Percentiles rank a stretch among this genome's conserved stretches.
Conservation (phyloP, 177 flowering plant genomes). For the Vitis hybrid region DNA sequence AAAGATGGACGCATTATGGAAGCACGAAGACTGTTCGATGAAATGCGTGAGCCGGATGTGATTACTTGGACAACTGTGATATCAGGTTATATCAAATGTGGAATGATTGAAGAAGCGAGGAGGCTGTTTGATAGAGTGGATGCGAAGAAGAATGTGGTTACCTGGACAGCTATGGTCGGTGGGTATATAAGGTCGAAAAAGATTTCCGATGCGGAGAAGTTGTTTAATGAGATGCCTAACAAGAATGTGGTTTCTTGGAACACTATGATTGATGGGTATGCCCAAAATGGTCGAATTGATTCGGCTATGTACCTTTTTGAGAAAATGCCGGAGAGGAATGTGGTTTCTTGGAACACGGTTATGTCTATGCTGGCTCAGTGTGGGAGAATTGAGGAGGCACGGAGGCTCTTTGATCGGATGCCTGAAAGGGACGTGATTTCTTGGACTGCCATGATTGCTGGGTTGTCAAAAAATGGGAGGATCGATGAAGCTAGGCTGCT, state of each 20-base stretch:
- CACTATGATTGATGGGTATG: constrained; percentile 41
- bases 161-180: constrained; percentile 38
- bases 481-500: constrained; percentile 36
- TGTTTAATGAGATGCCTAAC: constrained; percentile 32
- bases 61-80: constrained; percentile 33
- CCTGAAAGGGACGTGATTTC: constrained; percentile 34
- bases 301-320: constrained; percentile 29
- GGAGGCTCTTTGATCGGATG: constrained; percentile 28
- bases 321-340: constrained; percentile 34
- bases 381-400: constrained; percentile 36
- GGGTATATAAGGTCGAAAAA: constrained; percentile 24
- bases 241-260: constrained; percentile 41
- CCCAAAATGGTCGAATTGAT: constrained; percentile 18
- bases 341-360: constrained; percentile 38
- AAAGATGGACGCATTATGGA: constrained; percentile 24
- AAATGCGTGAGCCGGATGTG: constrained; percentile 30
- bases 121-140: constrained; percentile 32
- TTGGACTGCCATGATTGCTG: constrained; percentile 38
- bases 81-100: constrained; percentile 27
- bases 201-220: constrained; percentile 29
- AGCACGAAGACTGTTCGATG: constrained; percentile 33
- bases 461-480: constrained; percentile 28
- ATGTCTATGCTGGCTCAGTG: constrained; percentile 27
- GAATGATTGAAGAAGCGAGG: constrained; percentile 32
- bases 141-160: constrained; percentile 33